Evolutionary conservation across 441 rosid genomes (phyloP), one percentile per base, ranked within the genome.

Genomic region (Jatropha podagrica): DNA sequence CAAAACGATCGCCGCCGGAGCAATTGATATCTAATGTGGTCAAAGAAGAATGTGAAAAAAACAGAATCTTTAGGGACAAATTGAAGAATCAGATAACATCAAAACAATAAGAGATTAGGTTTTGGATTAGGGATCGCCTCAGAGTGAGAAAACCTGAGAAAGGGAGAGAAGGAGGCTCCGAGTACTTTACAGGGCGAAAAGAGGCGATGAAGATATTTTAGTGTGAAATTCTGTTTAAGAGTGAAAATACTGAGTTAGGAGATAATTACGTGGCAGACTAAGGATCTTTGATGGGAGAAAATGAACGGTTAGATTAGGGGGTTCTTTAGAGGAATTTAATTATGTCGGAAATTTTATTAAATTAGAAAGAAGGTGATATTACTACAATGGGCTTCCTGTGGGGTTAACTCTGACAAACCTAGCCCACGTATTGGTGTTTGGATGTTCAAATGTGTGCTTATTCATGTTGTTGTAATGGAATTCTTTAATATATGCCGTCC

Each of bases 291-390:
- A 69, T 62, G 41, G 8, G 18, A 49, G 4, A 2, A 4, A 13
- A 72, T 56, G 59, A 42, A 78, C 75, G 79, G 77, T 65, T 5
- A 2, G 73, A 40, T 66, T 56, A 3, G n/a, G 44, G 5, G 4
- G 18, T 65, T 23, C 4, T 20, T 5, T 0, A 23, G 68, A 18
- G 66, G 11, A 20, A 44, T 68, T 56, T 17, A 7, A 44, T 52
- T 41, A 51, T 62, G 26, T 12, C 3, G 14, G 44, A 17, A 48
- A 51, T 8, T 12, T 17, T 0, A 5, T 15, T 59, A 7, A 18
- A 7, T 0, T 1, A 11, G 67, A 62, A 61, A 0, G 5, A 61
- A 61, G 10, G 0, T 11, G 42, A 61, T 44, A 55, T 46, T 52
- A 80, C 75, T 4, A 55, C 13, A 68, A 69, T 15, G 49, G 68